Percentiles rank a stretch among this genome's conserved stretches.
Conservation (phyloP, 495 filamentous ascomycete genomes). For the Neurospora terricola region DNA sequence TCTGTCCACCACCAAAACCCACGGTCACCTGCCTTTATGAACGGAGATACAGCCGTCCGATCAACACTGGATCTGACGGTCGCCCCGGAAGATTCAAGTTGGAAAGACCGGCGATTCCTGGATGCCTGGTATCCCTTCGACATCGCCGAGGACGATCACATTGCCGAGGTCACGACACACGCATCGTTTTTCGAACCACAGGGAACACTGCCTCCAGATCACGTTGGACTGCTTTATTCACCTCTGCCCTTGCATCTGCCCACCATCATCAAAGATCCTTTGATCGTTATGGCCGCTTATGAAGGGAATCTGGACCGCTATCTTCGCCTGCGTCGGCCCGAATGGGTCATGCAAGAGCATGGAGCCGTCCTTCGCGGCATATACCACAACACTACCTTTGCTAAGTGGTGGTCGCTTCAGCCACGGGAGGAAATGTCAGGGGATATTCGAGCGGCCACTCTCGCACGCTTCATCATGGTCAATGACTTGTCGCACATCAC, state of each 20-base stretch:
- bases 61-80: not conserved
- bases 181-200: not conserved
- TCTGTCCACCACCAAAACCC: conserved; percentile 3
- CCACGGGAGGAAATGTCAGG: not conserved
- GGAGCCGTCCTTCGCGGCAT: conserved; percentile 7
- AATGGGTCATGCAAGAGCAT: not conserved
- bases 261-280: conserved; percentile 5
- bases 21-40: conserved; percentile 1
- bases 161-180: not conserved
- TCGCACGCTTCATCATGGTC: not conserved
- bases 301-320: conserved; percentile 12
- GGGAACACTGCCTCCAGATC: not conserved
- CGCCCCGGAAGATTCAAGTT: not conserved
- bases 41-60: conserved; percentile 10
- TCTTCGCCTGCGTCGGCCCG: conserved; percentile 5
- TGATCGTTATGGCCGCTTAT: conserved; percentile 12
- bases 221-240: not conserved
- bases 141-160: conserved; percentile 8
- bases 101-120: too few relatives aligned
- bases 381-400: conserved; percentile 9
- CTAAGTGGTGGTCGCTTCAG: not conserved
- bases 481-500: not conserved
- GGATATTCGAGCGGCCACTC: not conserved
- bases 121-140: not conserved
- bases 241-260: conserved; percentile 11